Base-by-base conservation (phyloP, 768 basidiomycete species). In the Mycena latifolia region DNA sequence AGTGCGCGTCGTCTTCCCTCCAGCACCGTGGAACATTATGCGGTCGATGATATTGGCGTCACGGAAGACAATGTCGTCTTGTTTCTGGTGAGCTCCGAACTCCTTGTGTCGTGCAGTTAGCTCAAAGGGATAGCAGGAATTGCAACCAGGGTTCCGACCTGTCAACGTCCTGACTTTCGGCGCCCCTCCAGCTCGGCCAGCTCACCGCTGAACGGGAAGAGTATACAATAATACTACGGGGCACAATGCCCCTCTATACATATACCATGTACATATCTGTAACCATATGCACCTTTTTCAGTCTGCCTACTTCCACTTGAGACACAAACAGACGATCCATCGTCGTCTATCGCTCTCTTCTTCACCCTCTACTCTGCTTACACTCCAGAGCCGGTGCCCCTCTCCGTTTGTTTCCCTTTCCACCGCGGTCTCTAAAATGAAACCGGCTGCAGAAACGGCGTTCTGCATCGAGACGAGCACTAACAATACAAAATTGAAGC, bases 271-370 rank as follows among this genome's bases (percentile, higher is more conserved):
- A 53, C 2, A 12, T 20, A 12, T 20, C 7, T 33, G 12, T 53
- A 33, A 35, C 39, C 4, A 39, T 3, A 39, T 18, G 17, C 4
- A 39, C 39, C 15, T 15, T 39, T 12, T 39, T 10, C 15, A 9
- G 17, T 3, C 37, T 39, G 11, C 20, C 14, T 53, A 43, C 56
- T 70, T 73, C 88, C 89, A 89, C 67, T 77, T 84, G 37, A 91
- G 71, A 65, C 81, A 74, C 33, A 92, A 84, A 87, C 90, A 92
- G 46, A 94, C 80, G 22, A 93, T 81, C 92, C 92, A 93, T 24
- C 83, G 77, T 66, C 91, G 83, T 69, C 90, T 81, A 69, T 91
- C 90, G n/a, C 72, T 79, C 45, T 93, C 92, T 45, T 89, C 87
- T 66, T 92, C 91, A 0, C 75, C 73, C 28, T 86, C 85, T 0